Base-by-base conservation (phyloP, 768 basidiomycete genomes). In the Pholiota molesta region DNA sequence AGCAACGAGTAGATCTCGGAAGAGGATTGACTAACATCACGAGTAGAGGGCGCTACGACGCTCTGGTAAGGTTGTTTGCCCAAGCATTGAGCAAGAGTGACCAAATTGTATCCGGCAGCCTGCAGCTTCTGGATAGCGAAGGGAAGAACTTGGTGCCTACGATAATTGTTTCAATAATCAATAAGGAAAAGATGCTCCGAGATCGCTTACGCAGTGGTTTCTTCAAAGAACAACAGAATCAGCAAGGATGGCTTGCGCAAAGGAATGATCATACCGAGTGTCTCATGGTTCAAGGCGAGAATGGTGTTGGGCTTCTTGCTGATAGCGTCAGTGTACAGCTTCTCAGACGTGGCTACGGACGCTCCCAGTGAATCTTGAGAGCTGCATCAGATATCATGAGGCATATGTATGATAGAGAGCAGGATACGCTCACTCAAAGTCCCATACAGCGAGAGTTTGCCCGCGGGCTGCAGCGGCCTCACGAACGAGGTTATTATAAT, bases 11-110 rank as follows among this genome's bases (percentile, higher is more conserved):
- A 28, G 16, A 19, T n/a, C 19, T 8, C 8, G 7, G 3, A 21
- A 55, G 2, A 31, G 11, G 31, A 31, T 37, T 37, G 23, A 64
- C 74, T 65, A 33, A 75, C 74, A 61, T 66, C 67, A 26, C 60
- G 69, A 11, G 60, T 56, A 29, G 65, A 62, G 11, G 75, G 68
- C 16, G 66, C 29, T 5, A 56, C 64, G 29, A 75, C 64, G 19
- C 59, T 69, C 63, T 74, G 74, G 63, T 79, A 80, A 16, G 77
- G 71, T 1, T 62, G 56, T 47, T 63, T 56, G 16, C 75, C 77
- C 8, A 81, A 66, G 58, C 78, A 79, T 47, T 79, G 74, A 8
- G 78, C 78, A 29, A 81, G 60, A 10, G 77, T 77, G 49, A 81
- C 79, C 29, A 81, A 69, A 52, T 66, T 60, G 62, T 78, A 79